Evolutionary conservation across 2,329 filamentous ascomycete genomes (phyloP).

Genomic region (Corniculantispora saksenae): DNA sequence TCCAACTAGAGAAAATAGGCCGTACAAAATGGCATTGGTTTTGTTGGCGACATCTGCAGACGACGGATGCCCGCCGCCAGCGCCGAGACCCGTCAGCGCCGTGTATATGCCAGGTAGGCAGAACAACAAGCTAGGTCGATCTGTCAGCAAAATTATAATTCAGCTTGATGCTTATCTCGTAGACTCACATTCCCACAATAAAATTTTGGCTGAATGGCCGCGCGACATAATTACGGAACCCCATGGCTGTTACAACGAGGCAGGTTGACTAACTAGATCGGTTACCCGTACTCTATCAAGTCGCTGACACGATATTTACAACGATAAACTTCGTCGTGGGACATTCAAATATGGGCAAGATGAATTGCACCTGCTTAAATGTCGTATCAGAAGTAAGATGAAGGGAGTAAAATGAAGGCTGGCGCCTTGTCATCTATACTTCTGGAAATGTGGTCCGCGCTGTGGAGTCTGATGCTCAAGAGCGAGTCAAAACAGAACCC

Average conservation of each 20-base stretch:
- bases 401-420: not conserved
- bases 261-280: too few species aligned
- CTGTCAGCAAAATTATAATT: not conserved
- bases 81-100: conserved; percentile 27
- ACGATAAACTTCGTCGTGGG: not conserved
- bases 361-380: not conserved
- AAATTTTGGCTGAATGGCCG: conserved; percentile 15
- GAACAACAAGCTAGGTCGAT: conserved; percentile 21
- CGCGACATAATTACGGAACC: not conserved
- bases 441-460: not conserved
- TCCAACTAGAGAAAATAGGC: conserved; percentile 21
- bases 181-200: conserved; percentile 8
- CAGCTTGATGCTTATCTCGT: too few species aligned
- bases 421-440: not conserved
- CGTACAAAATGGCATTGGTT: conserved; percentile 24
- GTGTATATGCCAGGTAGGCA: conserved; percentile 28
- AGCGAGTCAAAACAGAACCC: not conserved
- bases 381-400: not conserved
- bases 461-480: not conserved
- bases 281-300: too few species aligned
- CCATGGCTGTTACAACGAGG: not conserved
- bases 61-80: conserved; percentile 24
- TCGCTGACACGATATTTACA: not conserved
- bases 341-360: not conserved
- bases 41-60: conserved; percentile 22